A percentile compares a stretch with the other conserved stretches of the same genome.
Evolutionary conservation across 768 basidiomycete genomes (phyloP).

Genomic region (Tricholoma terreum): DNA sequence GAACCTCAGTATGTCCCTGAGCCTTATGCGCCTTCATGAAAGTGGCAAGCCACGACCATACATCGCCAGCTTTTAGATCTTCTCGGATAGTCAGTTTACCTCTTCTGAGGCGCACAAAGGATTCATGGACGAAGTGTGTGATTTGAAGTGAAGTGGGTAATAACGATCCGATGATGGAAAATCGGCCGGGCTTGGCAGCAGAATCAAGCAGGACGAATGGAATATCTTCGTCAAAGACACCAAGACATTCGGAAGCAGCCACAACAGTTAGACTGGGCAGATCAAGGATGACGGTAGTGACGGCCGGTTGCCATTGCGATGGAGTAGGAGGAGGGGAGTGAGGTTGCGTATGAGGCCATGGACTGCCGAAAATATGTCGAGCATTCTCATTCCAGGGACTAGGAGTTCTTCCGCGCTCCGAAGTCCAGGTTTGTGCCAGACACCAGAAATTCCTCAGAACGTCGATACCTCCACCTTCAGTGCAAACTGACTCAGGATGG

Average conservation of each 20-base stretch:
- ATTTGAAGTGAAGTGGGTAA: conserved; percentile 52
- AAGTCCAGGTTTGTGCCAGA: conserved; percentile 59
- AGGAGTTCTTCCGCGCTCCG: conserved; percentile 32
- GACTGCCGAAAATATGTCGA: conserved; percentile 38
- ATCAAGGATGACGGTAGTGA: conserved; percentile 38
- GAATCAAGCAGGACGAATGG: conserved; percentile 76
- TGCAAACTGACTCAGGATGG: conserved; percentile 83
- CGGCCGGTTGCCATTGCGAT: conserved; percentile 17
- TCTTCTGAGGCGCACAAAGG: conserved; percentile 42
- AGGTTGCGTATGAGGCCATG: conserved; percentile 55
- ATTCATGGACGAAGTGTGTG: conserved; percentile 52
- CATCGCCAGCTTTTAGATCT: conserved; percentile 45
- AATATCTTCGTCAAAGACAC: conserved; percentile 52
- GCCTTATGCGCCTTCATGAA: conserved; percentile 60
- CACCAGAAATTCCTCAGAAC: conserved; percentile 75
- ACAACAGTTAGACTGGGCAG: conserved; percentile 41
- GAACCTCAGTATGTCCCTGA: conserved; percentile 42
- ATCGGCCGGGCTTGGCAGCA: conserved; percentile 70
- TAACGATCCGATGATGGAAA: conserved; percentile 68
- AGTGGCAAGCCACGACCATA: conserved; percentile 74
- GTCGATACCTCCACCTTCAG: conserved; percentile 62
- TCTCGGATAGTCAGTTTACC: conserved; percentile 35
- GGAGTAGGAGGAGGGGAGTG: conserved; percentile 23
- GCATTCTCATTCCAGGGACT: conserved; percentile 40
- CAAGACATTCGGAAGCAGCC: conserved; percentile 59